Evolutionary conservation across 805 yeast species (phyloP).

Genomic region (Metschnikowia drakensbergensis): DNA sequence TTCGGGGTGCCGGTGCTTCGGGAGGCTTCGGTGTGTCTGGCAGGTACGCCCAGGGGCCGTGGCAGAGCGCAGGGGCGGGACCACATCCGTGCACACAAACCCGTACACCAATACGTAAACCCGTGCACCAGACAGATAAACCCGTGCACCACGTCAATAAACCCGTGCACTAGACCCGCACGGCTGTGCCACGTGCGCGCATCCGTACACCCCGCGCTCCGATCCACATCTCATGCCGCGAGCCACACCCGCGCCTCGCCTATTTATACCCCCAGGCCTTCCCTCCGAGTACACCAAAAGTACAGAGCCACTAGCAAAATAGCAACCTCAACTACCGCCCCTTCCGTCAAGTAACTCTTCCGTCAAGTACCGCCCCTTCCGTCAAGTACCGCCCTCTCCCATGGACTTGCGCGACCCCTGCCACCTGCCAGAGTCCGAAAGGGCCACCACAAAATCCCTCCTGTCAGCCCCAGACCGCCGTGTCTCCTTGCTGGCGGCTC

Average conservation of each 20-base stretch:
- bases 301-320: too few species aligned
- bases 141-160: background rate
- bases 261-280: too few species aligned
- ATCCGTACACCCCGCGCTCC: background rate
- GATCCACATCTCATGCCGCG: background rate
- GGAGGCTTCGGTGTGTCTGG: too few species aligned
- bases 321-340: too few species aligned
- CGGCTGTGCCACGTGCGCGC: background rate
- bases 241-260: background rate
- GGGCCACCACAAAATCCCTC: constrained; percentile 5
- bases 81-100: too few species aligned
- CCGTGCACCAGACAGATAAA: too few species aligned
- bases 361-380: too few species aligned
- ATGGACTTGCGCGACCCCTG: constrained; percentile 16
- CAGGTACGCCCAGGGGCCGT: too few species aligned
- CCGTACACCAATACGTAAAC: background rate
- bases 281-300: too few species aligned
- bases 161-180: background rate
- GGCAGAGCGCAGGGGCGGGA: too few species aligned
- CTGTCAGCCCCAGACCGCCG: constrained; percentile 5
- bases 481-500: background rate
- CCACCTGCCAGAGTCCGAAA: constrained; percentile 7
- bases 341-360: too few species aligned
- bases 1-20: too few species aligned
- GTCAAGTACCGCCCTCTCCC: background rate